Evolutionary conservation across 495 filamentous ascomycete species (phyloP), one percentile per base, ranked within the genome.

Genomic region (Astrothelium subdiscretum): DNA sequence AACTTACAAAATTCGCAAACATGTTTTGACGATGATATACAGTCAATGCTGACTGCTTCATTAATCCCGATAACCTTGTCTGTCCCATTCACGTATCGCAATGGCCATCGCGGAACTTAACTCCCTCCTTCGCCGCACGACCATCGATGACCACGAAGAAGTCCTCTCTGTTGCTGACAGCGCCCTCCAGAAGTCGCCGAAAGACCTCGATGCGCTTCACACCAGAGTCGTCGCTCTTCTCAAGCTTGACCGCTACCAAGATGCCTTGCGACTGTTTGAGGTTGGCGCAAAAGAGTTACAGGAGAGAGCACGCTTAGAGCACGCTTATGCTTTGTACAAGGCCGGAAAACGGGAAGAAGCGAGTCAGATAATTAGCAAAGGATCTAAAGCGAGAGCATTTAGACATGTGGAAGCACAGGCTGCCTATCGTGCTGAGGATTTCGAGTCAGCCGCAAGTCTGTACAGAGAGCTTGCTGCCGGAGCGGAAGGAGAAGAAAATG

Each of bases 241-340:
- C 59, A 95, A 95, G 71, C 85, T 97, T 58, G 95, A 99, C 71
- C 90, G 92, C 62, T 97, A 87, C 72, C 87, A 94, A 22, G 94
- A 98, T 75, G 88, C 91, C 26, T 78, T 96, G 57, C 85, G 83
- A 48, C 82, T 84, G 32, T 80, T 97, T 61, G 84, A 90, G 69
- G 82, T 85, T 40, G 86, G 81, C 51, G 88, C 87, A 35, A 78
- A 87, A 66, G 74, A 72, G 58, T 72, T 96, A 62, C 87, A 87
- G 70, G 76, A 85, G 57, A 72, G 71, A 38, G 92, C 88, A 29
- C 68, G 77, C 12, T 73, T 96, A 51, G 94, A 96, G 75, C 87
- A 87, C 71, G 89, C 90, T 2, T 99, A 99, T 79, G 87, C 88
- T 20, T 78, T 96, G 24, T 99, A 97, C 76, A 97, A 95, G 71